Percentiles rank a stretch among this genome's conserved stretches.
Conservation (phyloP, 2,329 filamentous ascomycete genomes). For the Pyrenophora seminiperda region DNA sequence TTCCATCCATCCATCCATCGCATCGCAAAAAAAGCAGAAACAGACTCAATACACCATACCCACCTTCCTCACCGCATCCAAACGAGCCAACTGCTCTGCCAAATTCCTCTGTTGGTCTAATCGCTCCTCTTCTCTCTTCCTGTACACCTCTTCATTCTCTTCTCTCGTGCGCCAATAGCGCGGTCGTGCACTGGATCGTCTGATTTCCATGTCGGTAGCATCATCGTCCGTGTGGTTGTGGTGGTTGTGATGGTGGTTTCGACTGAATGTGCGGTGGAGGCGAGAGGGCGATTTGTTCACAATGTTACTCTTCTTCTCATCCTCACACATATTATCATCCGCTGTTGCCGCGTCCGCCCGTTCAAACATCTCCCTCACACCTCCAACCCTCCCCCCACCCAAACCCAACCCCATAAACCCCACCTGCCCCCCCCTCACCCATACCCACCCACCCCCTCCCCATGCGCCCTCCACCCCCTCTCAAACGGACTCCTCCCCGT, state of each 20-base stretch:
- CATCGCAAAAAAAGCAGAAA: too few species aligned
- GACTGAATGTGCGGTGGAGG: slow-evolving; percentile 21
- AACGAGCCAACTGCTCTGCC: slow-evolving; percentile 13
- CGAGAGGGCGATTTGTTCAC: neutral
- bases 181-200: slow-evolving; percentile 20
- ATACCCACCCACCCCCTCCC: slow-evolving; percentile 13
- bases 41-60: neutral
- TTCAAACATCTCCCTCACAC: slow-evolving; percentile 30
- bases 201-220: neutral
- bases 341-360: neutral
- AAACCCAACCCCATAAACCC: slow-evolving; percentile 8
- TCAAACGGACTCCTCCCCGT: slow-evolving; percentile 33
- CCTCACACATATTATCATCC: neutral
- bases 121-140: slow-evolving; percentile 15
- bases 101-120: slow-evolving; percentile 7
- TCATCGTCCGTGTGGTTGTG: neutral
- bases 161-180: slow-evolving; percentile 15
- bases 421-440: neutral
- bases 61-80: slow-evolving; percentile 1
- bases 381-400: slow-evolving; percentile 17
- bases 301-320: neutral
- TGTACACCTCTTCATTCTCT: slow-evolving; percentile 18
- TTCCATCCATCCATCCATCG: too few species aligned
- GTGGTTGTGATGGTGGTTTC: too few species aligned
- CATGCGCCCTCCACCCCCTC: slow-evolving; percentile 36